A percentile compares a stretch with the other conserved stretches of the same genome.
phyloP scores from a whole-genome alignment of 305 asterid genomes.

The Solanum hybrid region DNA sequence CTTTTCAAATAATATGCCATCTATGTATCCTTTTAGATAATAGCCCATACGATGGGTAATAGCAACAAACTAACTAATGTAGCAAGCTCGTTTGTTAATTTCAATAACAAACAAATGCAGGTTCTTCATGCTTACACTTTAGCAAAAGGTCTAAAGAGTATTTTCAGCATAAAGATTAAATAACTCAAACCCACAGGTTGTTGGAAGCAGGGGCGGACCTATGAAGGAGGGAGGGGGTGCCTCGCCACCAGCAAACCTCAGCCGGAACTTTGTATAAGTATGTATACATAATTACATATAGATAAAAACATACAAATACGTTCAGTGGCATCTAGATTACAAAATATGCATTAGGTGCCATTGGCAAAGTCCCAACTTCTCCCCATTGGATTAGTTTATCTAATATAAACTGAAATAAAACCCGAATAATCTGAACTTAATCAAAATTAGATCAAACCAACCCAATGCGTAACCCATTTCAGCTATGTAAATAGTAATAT shows the following conservation, averaged over 20 bases:
- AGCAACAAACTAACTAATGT: not conserved
- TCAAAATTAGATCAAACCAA: not conserved
- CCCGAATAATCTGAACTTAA: not conserved
- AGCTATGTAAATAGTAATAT: not conserved
- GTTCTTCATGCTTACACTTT: not conserved
- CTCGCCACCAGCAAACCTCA: not conserved
- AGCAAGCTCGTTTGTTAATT: not conserved
- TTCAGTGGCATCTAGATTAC: not conserved
- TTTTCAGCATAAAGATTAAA: not conserved
- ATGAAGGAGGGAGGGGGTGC: not conserved
- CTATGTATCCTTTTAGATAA: not conserved
- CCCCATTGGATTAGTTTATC: not conserved
- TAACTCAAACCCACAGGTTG: not conserved
- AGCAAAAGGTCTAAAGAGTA: not conserved
- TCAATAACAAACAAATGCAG: not conserved
- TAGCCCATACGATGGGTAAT: not conserved
- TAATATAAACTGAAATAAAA: not conserved
- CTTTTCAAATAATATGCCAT: not conserved
- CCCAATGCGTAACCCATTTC: not conserved
- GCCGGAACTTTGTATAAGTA: not conserved
- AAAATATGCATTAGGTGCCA: not conserved
- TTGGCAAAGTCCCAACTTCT: not conserved
- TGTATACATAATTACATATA: not conserved
- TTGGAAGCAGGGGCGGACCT: not conserved
- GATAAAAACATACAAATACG: not conserved